Evolutionary conservation across 1,284 basidiomycete genomes (phyloP).

Genomic region (Fistulinella cinereoalba): DNA sequence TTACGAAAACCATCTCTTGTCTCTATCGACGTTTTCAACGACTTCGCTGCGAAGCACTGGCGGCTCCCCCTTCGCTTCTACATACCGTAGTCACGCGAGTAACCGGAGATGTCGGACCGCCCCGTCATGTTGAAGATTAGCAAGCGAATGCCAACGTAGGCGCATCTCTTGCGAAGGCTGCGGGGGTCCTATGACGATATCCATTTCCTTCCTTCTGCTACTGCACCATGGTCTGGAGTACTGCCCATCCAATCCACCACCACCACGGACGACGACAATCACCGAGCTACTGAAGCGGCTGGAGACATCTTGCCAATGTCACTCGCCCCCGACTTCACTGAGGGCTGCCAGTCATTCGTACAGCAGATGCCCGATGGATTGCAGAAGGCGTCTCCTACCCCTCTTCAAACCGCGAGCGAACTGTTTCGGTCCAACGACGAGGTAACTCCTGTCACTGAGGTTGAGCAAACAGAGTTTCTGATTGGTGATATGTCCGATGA

Average conservation of each 20-base stretch:
- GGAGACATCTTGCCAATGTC: neutral
- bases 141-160: neutral
- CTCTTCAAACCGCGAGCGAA: neutral
- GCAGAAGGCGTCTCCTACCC: neutral
- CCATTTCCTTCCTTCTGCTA: neutral
- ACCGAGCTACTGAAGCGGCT: neutral
- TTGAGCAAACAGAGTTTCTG: neutral
- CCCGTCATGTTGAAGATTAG: slow-evolving; percentile 7
- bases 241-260: neutral
- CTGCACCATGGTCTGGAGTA: neutral
- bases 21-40: neutral
- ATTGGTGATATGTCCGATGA: neutral
- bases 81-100: slow-evolving; percentile 14
- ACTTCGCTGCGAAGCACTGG: neutral
- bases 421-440: neutral
- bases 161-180: neutral
- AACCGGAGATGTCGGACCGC: slow-evolving; percentile 15
- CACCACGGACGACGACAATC: neutral
- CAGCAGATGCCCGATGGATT: neutral
- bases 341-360: neutral
- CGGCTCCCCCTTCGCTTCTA: slow-evolving; percentile 7
- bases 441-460: neutral
- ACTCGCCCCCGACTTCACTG: neutral
- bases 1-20: too few species aligned
- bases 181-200: neutral